A percentile compares a stretch with the other conserved stretches of the same genome.
Conservation (phyloP, 202 grass and related monocot species). For the Brachypodium distachyon region DNA sequence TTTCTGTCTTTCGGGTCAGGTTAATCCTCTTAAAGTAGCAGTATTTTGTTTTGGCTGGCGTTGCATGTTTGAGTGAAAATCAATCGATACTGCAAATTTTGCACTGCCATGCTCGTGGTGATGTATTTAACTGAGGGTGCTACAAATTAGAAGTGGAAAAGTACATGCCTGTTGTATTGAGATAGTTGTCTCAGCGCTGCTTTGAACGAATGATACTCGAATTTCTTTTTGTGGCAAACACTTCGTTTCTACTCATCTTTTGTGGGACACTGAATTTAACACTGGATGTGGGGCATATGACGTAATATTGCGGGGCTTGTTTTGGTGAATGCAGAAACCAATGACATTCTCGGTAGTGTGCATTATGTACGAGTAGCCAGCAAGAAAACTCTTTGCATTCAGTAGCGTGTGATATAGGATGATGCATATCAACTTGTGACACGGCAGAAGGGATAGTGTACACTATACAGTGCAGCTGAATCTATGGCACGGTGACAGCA, state of each 20-base stretch:
- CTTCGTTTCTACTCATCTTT: not conserved
- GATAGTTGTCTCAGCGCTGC: not conserved
- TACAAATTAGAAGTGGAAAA: not conserved
- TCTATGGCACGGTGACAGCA: not conserved
- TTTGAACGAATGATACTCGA: not conserved
- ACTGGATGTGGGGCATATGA: too few relatives aligned
- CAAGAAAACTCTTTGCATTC: too few relatives aligned
- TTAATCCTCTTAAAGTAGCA: not conserved
- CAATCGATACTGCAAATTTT: not conserved
- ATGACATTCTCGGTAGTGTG: too few relatives aligned
- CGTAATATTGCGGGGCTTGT: too few relatives aligned
- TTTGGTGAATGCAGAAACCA: too few relatives aligned
- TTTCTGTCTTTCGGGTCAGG: not conserved
- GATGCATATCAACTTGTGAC: not conserved
- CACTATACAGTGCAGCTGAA: not conserved
- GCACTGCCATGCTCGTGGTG: not conserved
- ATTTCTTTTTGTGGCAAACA: not conserved
- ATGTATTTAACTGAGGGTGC: not conserved
- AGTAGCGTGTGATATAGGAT: too few relatives aligned
- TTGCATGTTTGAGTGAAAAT: not conserved
- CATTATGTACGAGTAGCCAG: too few relatives aligned
- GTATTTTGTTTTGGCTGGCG: not conserved
- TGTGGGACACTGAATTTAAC: too few relatives aligned
- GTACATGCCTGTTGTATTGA: not conserved
- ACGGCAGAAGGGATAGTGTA: not conserved